Base-by-base conservation (phyloP, 306 rosid species). In the Acacia confusa region DNA sequence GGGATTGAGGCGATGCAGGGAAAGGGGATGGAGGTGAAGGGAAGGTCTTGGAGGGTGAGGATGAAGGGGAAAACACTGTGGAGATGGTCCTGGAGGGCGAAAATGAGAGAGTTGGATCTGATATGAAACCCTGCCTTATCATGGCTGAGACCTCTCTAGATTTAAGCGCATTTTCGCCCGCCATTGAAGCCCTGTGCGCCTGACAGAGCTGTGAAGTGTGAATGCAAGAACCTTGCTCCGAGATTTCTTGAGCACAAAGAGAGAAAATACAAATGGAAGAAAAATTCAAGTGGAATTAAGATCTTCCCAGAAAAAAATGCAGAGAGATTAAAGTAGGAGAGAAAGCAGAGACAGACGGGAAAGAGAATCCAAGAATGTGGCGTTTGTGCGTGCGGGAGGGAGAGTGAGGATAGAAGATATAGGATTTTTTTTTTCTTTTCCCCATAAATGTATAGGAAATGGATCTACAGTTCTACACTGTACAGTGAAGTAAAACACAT, bases 51-150 rank as follows among this genome's bases (percentile, higher is more conserved):
- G 81, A 48, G 57, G 89, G 47, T 17, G 85, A 76, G 52, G 89
- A 80, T 13, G 83, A 27, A 68, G 93, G 89, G 19, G 74, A 69
- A 76, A 82, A 61, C 45, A 78, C 78, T 75, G 78, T 89, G 65
- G 91, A 64, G 48, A 41, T 9, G 17, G 71, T 55, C 6, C 93
- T 82, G 4, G 75, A 72, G 38, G 89, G 86, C 2, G 85, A 81
- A 66, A 86, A 84, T 1, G 78, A 66, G 48, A 89, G 90, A 63
- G 92, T 61, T 6, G 78, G 81, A 76, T 92, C 92, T 1, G 95
- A 74, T 7, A 92, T 89, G 92, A 94, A 94, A 61, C 98, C 97
- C 1, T 92, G 98, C 84, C 81, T 94, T 73, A 92, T 82, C 97
- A 94, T 90, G 9, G 95, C 81, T 1, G 97, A 86, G 13, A 94